phyloP scores from a whole-genome alignment of 1,139 yeast species.

The Nakaseomyces nivariensis region DNA sequence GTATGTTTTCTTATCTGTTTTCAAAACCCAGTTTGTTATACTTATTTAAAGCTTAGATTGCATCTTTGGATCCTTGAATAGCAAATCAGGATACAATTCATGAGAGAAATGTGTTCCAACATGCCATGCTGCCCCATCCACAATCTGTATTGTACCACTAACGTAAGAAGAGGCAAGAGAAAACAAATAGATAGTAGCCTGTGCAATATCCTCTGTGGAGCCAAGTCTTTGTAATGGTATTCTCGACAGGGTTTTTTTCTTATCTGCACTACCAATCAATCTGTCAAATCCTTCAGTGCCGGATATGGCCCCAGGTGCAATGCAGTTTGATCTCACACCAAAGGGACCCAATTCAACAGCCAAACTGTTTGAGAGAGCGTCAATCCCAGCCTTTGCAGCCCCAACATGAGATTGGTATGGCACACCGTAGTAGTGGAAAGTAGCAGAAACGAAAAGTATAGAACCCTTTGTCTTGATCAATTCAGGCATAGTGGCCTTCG shows the following conservation, averaged over 20 bases:
- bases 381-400: slow-evolving; percentile 92
- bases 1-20: too few species aligned
- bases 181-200: slow-evolving; percentile 74
- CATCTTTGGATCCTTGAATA: slow-evolving; percentile 19
- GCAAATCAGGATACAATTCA: slow-evolving; percentile 33
- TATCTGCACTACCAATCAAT: slow-evolving; percentile 37
- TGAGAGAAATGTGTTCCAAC: slow-evolving; percentile 40
- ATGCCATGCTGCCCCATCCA: slow-evolving; percentile 92
- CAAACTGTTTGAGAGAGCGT: slow-evolving; percentile 68
- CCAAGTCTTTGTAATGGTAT: slow-evolving; percentile 79
- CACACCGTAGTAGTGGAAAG: slow-evolving; percentile 76
- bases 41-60: neutral
- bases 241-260: slow-evolving; percentile 33
- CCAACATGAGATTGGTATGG: slow-evolving; percentile 83
- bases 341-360: slow-evolving; percentile 86
- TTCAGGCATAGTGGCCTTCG: slow-evolving; percentile 65
- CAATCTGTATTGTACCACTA: slow-evolving; percentile 69
- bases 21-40: neutral
- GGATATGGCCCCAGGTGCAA: slow-evolving; percentile 82
- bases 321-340: slow-evolving; percentile 69
- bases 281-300: slow-evolving; percentile 74
- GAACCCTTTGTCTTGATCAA: slow-evolving; percentile 58
- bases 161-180: slow-evolving; percentile 74
- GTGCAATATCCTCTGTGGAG: slow-evolving; percentile 69
- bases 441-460: slow-evolving; percentile 73